These are phyloP conservation scores for Hypsizygus marmoreus DNA, from an alignment of 768 basidiomycete genomes.

Conservation along the genomic window DNA sequence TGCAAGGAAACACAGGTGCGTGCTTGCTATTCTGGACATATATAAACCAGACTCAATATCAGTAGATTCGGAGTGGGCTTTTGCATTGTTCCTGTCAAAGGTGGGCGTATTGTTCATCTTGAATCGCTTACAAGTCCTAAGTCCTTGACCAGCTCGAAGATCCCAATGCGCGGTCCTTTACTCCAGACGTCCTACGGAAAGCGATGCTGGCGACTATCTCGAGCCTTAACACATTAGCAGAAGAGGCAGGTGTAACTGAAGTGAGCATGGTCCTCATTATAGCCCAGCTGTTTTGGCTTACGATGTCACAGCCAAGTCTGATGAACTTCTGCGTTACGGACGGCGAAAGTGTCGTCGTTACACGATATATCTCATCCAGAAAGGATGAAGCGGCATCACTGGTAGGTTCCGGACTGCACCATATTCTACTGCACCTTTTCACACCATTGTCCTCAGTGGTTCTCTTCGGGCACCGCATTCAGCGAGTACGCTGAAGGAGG, in stretches of 20 bases:
- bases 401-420: constrained; percentile 38
- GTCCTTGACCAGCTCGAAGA: constrained; percentile 68
- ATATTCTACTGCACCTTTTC: constrained; percentile 1
- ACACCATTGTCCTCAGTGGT: constrained; percentile 66
- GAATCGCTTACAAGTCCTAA: constrained; percentile 11
- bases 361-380: constrained; percentile 91
- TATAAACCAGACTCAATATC: neutral
- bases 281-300: neutral
- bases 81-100: constrained; percentile 88
- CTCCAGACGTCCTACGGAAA: constrained; percentile 66
- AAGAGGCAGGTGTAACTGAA: constrained; percentile 73
- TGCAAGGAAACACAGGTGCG: constrained; percentile 90
- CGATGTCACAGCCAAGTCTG: constrained; percentile 64
- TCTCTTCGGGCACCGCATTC: constrained; percentile 93
- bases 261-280: constrained; percentile 35
- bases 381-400: constrained; percentile 92
- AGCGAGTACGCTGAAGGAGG: constrained; percentile 87
- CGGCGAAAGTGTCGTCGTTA: constrained; percentile 90
- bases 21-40: neutral
- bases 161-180: constrained; percentile 74
- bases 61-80: constrained; percentile 95
- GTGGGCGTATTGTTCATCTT: constrained; percentile 29
- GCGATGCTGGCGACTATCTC: constrained; percentile 91
- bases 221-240: constrained; percentile 72
- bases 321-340: constrained; percentile 98